Evolutionary conservation across 176 grass and related monocot species (phyloP).

Genomic region (Cenchrus fungigraminus): DNA sequence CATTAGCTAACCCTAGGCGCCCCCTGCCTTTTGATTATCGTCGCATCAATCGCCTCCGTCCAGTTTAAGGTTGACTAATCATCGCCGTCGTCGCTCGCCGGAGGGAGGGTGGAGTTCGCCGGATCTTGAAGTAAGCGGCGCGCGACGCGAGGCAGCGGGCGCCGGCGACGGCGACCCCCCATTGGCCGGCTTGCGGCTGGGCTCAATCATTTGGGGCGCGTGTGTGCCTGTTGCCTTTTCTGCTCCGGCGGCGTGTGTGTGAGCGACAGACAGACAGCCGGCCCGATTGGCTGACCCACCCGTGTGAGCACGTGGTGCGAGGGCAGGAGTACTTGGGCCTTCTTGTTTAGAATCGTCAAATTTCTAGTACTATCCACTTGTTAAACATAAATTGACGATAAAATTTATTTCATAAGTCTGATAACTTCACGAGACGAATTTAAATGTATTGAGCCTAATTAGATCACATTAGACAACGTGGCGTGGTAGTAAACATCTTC

Average conservation of each 20-base stretch:
- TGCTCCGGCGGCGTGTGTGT: background rate
- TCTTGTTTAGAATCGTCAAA: no score
- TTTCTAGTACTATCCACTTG: no score
- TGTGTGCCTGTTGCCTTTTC: background rate
- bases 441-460: no score
- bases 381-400: no score
- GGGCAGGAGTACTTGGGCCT: no score
- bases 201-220: constrained; percentile 8
- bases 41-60: background rate
- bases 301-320: background rate
- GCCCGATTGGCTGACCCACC: background rate
- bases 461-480: no score
- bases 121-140: constrained; percentile 16
- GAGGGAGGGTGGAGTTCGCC: background rate
- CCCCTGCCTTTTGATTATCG: background rate
- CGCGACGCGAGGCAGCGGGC: background rate
- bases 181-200: background rate
- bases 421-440: no score
- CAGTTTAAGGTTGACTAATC: constrained; percentile 46
- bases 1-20: background rate
- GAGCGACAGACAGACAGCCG: background rate
- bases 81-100: background rate
- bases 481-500: no score
- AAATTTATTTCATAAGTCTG: no score
- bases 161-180: background rate